A percentile compares a stretch with the other conserved stretches of the same genome.
Conservation (phyloP, 768 basidiomycete genomes). For the Termitomyces sp. region DNA sequence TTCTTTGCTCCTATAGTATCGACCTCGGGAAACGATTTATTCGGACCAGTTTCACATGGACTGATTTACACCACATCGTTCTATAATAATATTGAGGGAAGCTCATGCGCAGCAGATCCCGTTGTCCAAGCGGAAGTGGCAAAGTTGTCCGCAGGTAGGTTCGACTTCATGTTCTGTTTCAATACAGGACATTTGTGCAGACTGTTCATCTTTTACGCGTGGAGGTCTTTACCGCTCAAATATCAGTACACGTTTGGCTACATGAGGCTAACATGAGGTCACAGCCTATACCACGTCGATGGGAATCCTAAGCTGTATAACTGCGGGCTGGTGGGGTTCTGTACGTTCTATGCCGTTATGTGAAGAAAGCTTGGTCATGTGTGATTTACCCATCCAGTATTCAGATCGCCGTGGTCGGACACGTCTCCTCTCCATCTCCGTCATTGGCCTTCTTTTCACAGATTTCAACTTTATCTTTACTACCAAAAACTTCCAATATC, state of each 20-base stretch:
- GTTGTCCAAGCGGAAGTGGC: conserved; percentile 71
- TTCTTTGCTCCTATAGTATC: background rate
- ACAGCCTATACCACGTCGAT: conserved; percentile 58
- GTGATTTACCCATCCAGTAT: conserved; percentile 35
- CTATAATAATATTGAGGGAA: conserved; percentile 3
- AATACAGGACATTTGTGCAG: too few species aligned
- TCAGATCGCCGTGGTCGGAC: conserved; percentile 78
- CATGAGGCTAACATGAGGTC: conserved; percentile 5
- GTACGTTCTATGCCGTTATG: conserved; percentile 33
- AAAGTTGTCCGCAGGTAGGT: conserved; percentile 55
- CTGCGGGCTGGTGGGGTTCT: conserved; percentile 83
- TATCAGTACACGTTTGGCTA: background rate
- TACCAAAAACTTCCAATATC: conserved; percentile 44
- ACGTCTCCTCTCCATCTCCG: conserved; percentile 53
- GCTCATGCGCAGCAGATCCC: conserved; percentile 60
- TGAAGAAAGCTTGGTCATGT: background rate
- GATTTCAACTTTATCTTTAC: conserved; percentile 70
- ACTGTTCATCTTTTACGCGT: background rate
- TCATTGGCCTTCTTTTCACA: conserved; percentile 54
- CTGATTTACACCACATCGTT: background rate
- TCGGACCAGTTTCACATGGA: background rate
- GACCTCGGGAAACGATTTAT: background rate
- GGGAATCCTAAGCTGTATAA: conserved; percentile 73
- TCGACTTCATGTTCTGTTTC: background rate
- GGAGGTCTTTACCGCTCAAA: background rate